These are phyloP conservation scores for Sideroxylon spinosum DNA, from an alignment of 179 eudicot species.

Conservation along the genomic window DNA sequence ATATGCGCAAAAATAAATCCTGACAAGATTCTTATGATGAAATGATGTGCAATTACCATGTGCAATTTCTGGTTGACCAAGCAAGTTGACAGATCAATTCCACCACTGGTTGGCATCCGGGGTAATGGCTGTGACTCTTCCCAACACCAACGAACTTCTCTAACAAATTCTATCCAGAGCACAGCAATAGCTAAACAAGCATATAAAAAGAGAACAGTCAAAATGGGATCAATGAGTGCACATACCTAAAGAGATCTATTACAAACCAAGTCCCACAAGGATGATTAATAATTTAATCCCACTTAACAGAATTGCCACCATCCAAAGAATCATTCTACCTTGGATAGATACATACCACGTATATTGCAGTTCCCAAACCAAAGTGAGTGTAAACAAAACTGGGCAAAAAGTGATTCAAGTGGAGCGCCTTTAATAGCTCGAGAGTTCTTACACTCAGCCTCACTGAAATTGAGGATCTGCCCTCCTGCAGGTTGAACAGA, in stretches of 20 bases:
- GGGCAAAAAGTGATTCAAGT: slow-evolving; percentile 76
- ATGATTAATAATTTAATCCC: slow-evolving; percentile 1
- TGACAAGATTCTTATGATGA: slow-evolving; percentile 6
- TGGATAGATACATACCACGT: slow-evolving; percentile 54
- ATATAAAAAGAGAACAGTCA: slow-evolving; percentile 13
- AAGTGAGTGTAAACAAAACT: slow-evolving; percentile 81
- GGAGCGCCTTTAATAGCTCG: slow-evolving; percentile 90
- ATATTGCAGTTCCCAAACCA: slow-evolving; percentile 97
- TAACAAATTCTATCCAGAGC: slow-evolving; percentile 94
- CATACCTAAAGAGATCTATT: neutral
- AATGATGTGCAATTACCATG: slow-evolving; percentile 55
- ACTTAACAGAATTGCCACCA: slow-evolving; percentile 7
- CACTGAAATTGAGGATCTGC: slow-evolving; percentile 34
- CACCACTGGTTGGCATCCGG: slow-evolving; percentile 52
- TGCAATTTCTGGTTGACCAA: slow-evolving; percentile 89
- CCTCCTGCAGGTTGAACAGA: slow-evolving; percentile 36
- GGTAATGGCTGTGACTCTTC: slow-evolving; percentile 92
- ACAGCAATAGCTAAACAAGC: slow-evolving; percentile 68
- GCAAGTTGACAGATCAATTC: slow-evolving; percentile 80
- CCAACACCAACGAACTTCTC: slow-evolving; percentile 99
- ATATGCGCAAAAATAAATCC: slow-evolving; percentile 8
- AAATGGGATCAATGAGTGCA: neutral
- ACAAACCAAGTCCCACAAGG: neutral
- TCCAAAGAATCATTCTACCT: slow-evolving; percentile 7
- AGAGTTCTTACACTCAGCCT: slow-evolving; percentile 57